Conservation (phyloP, 2,329 filamentous ascomycete genomes). For the Chaetomiaceae sp. region DNA sequence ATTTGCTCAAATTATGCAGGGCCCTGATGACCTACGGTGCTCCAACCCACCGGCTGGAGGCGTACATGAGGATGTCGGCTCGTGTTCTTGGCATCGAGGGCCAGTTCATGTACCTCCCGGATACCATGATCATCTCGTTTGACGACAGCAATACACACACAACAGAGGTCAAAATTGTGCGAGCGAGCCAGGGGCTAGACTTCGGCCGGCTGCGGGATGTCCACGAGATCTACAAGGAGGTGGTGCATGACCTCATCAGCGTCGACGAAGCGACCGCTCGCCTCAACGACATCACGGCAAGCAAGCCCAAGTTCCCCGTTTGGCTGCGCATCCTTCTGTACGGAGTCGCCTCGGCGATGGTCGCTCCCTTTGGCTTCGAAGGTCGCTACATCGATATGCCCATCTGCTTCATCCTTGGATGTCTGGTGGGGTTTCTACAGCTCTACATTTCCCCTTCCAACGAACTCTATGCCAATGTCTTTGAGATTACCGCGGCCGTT, state of each 20-base stretch:
- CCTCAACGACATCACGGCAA: slow-evolving; percentile 52
- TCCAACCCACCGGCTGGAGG: slow-evolving; percentile 84
- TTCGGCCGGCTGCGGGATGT: slow-evolving; percentile 69
- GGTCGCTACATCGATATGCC: slow-evolving; percentile 74
- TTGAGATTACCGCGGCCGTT: slow-evolving; percentile 49
- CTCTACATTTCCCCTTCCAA: slow-evolving; percentile 68
- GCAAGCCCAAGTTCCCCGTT: slow-evolving; percentile 44
- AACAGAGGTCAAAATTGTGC: slow-evolving; percentile 73
- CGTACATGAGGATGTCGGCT: slow-evolving; percentile 87
- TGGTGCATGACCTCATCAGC: slow-evolving; percentile 71
- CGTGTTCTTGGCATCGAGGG: slow-evolving; percentile 84
- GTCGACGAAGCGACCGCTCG: slow-evolving; percentile 64
- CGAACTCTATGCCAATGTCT: slow-evolving; percentile 54
- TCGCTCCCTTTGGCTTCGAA: slow-evolving; percentile 76
- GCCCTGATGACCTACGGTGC: slow-evolving; percentile 88
- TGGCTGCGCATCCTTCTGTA: slow-evolving; percentile 63
- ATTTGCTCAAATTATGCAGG: slow-evolving; percentile 77
- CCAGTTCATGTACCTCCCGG: slow-evolving; percentile 85
- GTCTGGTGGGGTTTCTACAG: slow-evolving; percentile 68
- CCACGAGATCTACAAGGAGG: slow-evolving; percentile 75
- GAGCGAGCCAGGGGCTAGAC: slow-evolving; percentile 64
- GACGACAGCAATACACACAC: slow-evolving; percentile 70
- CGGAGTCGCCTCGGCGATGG: slow-evolving; percentile 69
- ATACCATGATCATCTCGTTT: slow-evolving; percentile 93
- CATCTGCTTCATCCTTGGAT: slow-evolving; percentile 70